Evolutionary conservation across 306 rosid genomes (phyloP), one percentile per base, ranked within the genome.

Genomic region (Arachis stenosperma): DNA sequence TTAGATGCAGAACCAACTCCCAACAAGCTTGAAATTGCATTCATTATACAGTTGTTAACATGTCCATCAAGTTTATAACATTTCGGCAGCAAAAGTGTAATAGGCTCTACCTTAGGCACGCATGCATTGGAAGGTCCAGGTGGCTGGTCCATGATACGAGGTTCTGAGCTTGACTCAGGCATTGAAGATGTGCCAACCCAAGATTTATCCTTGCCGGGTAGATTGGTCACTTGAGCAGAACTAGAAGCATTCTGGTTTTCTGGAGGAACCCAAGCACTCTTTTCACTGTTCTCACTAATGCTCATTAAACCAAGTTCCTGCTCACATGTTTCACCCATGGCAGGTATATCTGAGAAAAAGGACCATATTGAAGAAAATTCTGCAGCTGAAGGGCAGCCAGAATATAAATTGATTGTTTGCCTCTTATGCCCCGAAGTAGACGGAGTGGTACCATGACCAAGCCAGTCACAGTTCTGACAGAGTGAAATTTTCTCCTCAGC

Each of bases 401-500:
- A 71, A 84, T 88, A 95, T 75, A 97, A 85, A 77, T 83, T 92
- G 73, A 95, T 81, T 1, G 97, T 54, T 67, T 92, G 96, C 71
- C 93, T 83, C 80, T 90, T 90, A 66, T 89, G 99, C 9, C 85
- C 43, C 5, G 92, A 83, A 79, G 86, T 75, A 74, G 95, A 84
- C 5, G 93, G 76, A 17, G 89, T 63, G 27, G 87, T 46, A 14
- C 83, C 86, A 65, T 95, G 98, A 65, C 89, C 90, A 63, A 79
- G 71, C 95, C 92, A 91, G 87, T 95, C 99, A 82, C 99, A 95
- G 61, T 88, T 91, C 86, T 91, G 98, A 79, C 99, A 95, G 64
- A 95, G 96, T 39, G 99, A 86, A 59, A 87, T 73, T 52, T 78
- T 87, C 83, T 95, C 99, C 74, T 95, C 96, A 11, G 80, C 58